These are phyloP conservation scores for Candida mesenterica DNA, from an alignment of 1,139 yeast genomes.

Conservation along the genomic window DNA sequence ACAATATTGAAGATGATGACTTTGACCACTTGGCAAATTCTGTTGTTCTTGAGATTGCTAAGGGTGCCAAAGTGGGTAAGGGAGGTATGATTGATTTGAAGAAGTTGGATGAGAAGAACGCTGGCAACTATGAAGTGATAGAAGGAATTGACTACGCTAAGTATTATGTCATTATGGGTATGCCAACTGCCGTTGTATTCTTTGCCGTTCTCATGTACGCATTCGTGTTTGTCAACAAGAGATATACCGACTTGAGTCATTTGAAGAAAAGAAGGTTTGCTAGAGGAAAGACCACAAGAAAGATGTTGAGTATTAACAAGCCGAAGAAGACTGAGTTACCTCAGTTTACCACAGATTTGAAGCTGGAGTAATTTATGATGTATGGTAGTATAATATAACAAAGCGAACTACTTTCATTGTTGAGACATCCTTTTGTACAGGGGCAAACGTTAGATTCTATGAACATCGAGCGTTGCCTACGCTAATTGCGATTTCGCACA, in stretches of 20 bases:
- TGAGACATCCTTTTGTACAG: too few relatives aligned
- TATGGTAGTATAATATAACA: neutral
- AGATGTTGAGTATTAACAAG: constrained; percentile 29
- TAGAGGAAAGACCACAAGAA: constrained; percentile 36
- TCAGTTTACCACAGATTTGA: constrained; percentile 21
- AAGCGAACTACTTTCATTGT: too few relatives aligned
- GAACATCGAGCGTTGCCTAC: too few relatives aligned
- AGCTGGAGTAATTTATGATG: constrained; percentile 12
- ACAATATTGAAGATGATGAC: constrained; percentile 60
- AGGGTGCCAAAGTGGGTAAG: constrained; percentile 60
- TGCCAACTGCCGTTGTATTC: constrained; percentile 71
- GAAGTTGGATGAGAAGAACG: constrained; percentile 36
- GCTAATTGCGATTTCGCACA: too few relatives aligned
- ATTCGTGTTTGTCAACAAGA: constrained; percentile 54
- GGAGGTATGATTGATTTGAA: constrained; percentile 55
- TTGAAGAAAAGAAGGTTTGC: constrained; percentile 52
- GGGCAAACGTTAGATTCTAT: too few relatives aligned
- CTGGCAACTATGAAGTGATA: constrained; percentile 49
- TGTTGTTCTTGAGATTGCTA: constrained; percentile 53
- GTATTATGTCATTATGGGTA: constrained; percentile 60
- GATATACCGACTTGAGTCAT: constrained; percentile 43
- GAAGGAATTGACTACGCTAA: constrained; percentile 63
- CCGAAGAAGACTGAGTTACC: constrained; percentile 29
- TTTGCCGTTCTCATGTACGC: constrained; percentile 62
- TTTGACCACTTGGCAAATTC: constrained; percentile 53